Base-by-base conservation (phyloP, 2,329 filamentous ascomycete genomes). In the Sporothrix euskadiensis region DNA sequence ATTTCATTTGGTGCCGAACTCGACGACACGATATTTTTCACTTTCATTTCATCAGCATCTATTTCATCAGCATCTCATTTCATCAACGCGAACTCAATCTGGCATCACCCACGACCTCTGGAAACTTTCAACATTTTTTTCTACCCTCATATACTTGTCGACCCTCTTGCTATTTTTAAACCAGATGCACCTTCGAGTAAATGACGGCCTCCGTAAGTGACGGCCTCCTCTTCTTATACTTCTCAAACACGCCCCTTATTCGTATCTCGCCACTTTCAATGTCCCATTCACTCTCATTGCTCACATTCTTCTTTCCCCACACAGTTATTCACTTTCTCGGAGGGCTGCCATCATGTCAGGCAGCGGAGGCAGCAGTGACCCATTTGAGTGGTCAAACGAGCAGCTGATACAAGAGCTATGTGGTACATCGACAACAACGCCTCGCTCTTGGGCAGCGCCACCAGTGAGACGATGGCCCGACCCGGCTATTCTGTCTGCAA, bases 301-400 rank as follows among this genome's bases (percentile, higher is more conserved):
- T 61, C 39, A 71, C 54, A 32, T n/a, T 71, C 16, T 14, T 16
- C 16, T 26, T 6, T 7, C 26, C 16, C 19, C 6, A 26, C 7
- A 26, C 12, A 71, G 59, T 56, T 57, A 56, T 41, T 16, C 19
- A 47, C 30, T 49, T 41, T 30, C 8, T 12, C 47, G 39, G 30
- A 73, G 30, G 47, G 35, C 70, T 71, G 59, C 56, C 44, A 75
- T 5, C 63, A 75, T 75, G 74, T 10, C 72, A 32, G 44, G 30
- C 57, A 71, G 30, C 32, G 65, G 65, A 56, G 56, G 65, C 30
- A 44, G 12, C 44, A 57, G 14, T 52, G 93, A 97, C 81, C 93
- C 94, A n/a, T 91, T 90, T 80, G 78, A 86, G 71, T 97, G 94
- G 94, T 86, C 87, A 49, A 84, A 90, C 44, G 88, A 91, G 52